These are phyloP conservation scores for Aaosphaeria pasadenensis DNA, from an alignment of 2,329 filamentous ascomycete species.

Conservation along the genomic window DNA sequence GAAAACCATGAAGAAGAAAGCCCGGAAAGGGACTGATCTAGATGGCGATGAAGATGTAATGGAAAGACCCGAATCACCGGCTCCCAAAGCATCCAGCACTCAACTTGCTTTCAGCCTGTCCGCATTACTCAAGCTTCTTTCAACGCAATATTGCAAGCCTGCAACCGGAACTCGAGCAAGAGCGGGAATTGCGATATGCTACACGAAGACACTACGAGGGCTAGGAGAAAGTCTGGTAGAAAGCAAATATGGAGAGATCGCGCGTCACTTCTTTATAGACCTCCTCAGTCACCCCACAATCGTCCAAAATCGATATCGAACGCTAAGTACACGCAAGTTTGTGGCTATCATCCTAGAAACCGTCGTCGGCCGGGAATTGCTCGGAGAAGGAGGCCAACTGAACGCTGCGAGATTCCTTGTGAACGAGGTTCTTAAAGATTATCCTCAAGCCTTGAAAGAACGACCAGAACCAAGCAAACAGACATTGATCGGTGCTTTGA, in stretches of 20 bases:
- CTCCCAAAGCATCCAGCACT: constrained; percentile 68
- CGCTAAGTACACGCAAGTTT: constrained; percentile 80
- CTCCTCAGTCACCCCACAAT: constrained; percentile 74
- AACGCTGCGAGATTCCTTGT: constrained; percentile 77
- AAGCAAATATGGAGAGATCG: constrained; percentile 74
- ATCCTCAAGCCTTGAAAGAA: constrained; percentile 84
- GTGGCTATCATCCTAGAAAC: constrained; percentile 81
- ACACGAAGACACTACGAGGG: constrained; percentile 73
- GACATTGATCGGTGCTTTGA: constrained; percentile 73
- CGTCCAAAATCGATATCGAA: constrained; percentile 79
- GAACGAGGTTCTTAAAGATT: constrained; percentile 89
- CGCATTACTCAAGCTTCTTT: constrained; percentile 77
- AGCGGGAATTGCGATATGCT: constrained; percentile 82
- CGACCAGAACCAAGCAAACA: constrained; percentile 86
- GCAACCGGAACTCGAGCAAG: constrained; percentile 78
- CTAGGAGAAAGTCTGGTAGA: constrained; percentile 83
- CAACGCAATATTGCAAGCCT: constrained; percentile 73
- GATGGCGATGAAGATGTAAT: constrained; percentile 72
- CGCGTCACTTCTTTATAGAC: constrained; percentile 77
- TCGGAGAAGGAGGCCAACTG: constrained; percentile 86
- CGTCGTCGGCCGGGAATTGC: constrained; percentile 73
- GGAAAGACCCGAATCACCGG: constrained; percentile 69
- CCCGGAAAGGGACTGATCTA: constrained; percentile 60
- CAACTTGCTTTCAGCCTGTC: constrained; percentile 70
- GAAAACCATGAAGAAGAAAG: constrained; percentile 68